Percentiles rank a stretch among this genome's conserved stretches.
Evolutionary conservation across 106 monocot species (phyloP).

Genomic region (Cymbidium sinense): DNA sequence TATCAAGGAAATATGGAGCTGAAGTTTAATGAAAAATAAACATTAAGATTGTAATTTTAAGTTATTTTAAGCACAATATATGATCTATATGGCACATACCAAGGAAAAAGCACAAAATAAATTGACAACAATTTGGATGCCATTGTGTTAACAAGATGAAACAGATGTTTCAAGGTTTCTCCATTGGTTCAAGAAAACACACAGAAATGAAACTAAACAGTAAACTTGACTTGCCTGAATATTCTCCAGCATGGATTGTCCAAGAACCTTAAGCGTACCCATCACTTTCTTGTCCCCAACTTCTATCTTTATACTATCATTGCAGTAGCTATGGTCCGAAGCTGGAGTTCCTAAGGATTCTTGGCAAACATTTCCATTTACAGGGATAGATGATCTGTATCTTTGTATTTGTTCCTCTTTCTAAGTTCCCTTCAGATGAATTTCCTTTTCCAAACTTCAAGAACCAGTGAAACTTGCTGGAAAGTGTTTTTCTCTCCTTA

Average conservation of each 20-base stretch:
- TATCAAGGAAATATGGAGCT: too few relatives aligned
- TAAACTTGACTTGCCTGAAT: constrained; percentile 35
- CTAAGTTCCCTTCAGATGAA: constrained; percentile 15
- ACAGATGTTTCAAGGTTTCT: background rate
- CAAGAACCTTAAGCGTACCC: constrained; percentile 36
- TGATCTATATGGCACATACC: background rate
- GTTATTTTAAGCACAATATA: too few relatives aligned
- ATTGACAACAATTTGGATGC: background rate
- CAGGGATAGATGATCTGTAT: background rate
- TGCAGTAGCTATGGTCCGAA: constrained; percentile 6
- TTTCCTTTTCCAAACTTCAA: constrained; percentile 34
- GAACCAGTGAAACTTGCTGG: constrained; percentile 48
- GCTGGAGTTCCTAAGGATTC: background rate
- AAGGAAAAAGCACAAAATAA: background rate
- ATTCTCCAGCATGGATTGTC: constrained; percentile 55
- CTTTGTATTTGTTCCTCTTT: constrained; percentile 16
- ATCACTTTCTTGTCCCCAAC: constrained; percentile 29
- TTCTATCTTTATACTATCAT: constrained; percentile 13
- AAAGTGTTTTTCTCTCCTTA: constrained; percentile 20
- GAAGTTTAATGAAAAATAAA: too few relatives aligned
- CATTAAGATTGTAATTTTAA: too few relatives aligned
- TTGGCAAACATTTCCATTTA: constrained; percentile 9
- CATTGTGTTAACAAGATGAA: too few relatives aligned
- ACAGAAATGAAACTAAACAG: background rate
- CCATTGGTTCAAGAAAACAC: background rate